Evolutionary conservation across 129 eudicot genomes (phyloP).

Genomic region (Rutidosis leptorrhynchoides): DNA sequence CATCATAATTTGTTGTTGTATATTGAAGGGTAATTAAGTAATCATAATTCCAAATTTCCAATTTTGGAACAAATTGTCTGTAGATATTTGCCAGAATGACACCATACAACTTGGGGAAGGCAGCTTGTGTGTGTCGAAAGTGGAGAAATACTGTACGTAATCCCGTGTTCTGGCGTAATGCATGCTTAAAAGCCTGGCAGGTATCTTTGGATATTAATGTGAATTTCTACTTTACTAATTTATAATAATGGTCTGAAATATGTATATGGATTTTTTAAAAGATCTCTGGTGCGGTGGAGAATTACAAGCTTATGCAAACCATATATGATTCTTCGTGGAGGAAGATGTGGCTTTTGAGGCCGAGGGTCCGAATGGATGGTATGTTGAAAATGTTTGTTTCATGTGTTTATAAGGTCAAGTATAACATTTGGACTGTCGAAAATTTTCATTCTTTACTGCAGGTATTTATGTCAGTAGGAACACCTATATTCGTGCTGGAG

Average conservation of each 20-base stretch:
- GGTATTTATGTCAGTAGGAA: constrained; percentile 94
- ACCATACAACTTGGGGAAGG: constrained; percentile 84
- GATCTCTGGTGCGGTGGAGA: constrained; percentile 71
- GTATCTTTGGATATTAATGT: constrained; percentile 24
- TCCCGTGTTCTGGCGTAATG: constrained; percentile 94
- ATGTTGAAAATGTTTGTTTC: constrained; percentile 19
- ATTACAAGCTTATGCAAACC: constrained; percentile 75
- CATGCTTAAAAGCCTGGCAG: constrained; percentile 98
- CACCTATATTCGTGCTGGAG: constrained; percentile 90
- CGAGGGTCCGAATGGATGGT: constrained; percentile 93
- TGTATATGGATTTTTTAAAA: constrained; percentile 23
- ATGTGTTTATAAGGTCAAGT: constrained; percentile 10
- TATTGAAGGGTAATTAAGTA: background rate
- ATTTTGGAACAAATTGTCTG: constrained; percentile 7
- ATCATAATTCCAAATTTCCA: background rate
- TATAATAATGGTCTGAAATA: constrained; percentile 9
- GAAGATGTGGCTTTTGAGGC: constrained; percentile 95
- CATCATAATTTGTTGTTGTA: background rate
- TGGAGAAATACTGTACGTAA: constrained; percentile 90
- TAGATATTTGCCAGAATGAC: constrained; percentile 86
- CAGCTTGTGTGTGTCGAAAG: constrained; percentile 94
- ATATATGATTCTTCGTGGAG: constrained; percentile 94
- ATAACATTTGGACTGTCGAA: background rate
- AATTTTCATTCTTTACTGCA: constrained; percentile 23
- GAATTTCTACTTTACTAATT: constrained; percentile 9